Percentiles rank a stretch among this genome's conserved stretches.
phyloP scores from a whole-genome alignment of 1,139 yeast genomes.

The Lodderomyces pseudojiufengensis region DNA sequence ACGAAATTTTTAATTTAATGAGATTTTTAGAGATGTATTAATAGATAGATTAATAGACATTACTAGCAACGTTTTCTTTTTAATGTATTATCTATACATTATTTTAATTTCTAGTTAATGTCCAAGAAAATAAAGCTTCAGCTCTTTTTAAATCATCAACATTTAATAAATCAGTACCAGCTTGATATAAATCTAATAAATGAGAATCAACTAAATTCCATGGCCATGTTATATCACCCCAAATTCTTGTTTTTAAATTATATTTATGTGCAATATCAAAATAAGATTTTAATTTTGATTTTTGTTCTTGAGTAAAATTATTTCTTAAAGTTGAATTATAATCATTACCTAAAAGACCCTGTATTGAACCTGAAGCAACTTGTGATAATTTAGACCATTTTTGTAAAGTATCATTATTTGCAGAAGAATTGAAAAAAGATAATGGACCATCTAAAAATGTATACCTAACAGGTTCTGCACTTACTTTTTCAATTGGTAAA shows the following conservation, averaged over 20 bases:
- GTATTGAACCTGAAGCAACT: constrained; percentile 37
- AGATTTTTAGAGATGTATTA: not conserved
- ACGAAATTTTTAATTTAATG: constrained; percentile 21
- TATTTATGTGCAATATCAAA: constrained; percentile 34
- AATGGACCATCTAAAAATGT: constrained; percentile 41
- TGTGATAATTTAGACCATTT: constrained; percentile 25
- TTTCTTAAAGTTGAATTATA: constrained; percentile 12
- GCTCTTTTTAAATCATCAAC: constrained; percentile 35
- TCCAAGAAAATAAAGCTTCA: constrained; percentile 17
- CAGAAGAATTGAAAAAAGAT: constrained; percentile 17
- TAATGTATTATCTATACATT: not conserved
- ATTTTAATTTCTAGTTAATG: not conserved
- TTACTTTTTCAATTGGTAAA: constrained; percentile 30
- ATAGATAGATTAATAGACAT: not conserved
- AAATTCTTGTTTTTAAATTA: constrained; percentile 37
- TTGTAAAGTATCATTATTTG: constrained; percentile 14
- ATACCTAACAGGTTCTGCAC: constrained; percentile 25
- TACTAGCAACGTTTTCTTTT: no score
- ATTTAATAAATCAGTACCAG: constrained; percentile 39
- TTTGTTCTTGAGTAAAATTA: constrained; percentile 22
- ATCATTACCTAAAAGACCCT: constrained; percentile 26
- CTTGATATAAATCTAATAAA: constrained; percentile 22
- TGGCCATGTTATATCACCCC: constrained; percentile 47
- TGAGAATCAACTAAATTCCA: constrained; percentile 26
- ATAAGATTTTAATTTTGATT: constrained; percentile 16